These are phyloP conservation scores for Nephelium lappaceum DNA, from an alignment of 345 rosid species.

Conservation along the genomic window DNA sequence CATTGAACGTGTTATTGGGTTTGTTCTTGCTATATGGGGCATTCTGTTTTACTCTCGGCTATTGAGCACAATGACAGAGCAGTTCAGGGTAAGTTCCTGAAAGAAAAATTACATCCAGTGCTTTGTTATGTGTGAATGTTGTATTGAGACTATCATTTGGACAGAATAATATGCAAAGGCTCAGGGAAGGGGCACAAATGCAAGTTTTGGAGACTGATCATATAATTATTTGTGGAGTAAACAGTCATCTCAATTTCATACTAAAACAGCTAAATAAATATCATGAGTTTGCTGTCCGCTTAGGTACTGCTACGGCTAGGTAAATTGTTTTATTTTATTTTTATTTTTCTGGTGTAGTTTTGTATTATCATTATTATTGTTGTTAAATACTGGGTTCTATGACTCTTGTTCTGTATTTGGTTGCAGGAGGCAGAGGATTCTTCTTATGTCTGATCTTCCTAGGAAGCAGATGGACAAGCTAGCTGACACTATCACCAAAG, in stretches of 20 bases:
- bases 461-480: conserved; percentile 92
- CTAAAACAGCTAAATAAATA: conserved; percentile 89
- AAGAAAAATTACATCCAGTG: conserved; percentile 16
- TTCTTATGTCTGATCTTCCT: conserved; percentile 94
- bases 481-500: conserved; percentile 74
- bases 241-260: conserved; percentile 76
- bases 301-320: conserved; percentile 96
- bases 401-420: conserved; percentile 18
- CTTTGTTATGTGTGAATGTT: conserved; percentile 18
- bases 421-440: conserved; percentile 89
- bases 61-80: conserved; percentile 97
- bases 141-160: conserved; percentile 29
- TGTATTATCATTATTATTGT: not conserved
- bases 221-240: conserved; percentile 87
- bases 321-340: conserved; percentile 30
- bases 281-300: conserved; percentile 86
- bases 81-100: conserved; percentile 70
- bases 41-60: conserved; percentile 91
- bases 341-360: conserved; percentile 9
- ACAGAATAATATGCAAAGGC: conserved; percentile 87
- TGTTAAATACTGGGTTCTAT: conserved; percentile 12
- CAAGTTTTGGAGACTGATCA: conserved; percentile 94
- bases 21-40: conserved; percentile 92
- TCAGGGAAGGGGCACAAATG: conserved; percentile 96
- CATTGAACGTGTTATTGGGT: conserved; percentile 79